Percentiles rank a stretch among this genome's conserved stretches.
Conservation (phyloP, 108 stramenopile species). For the Nannochloropsis oceanica region DNA sequence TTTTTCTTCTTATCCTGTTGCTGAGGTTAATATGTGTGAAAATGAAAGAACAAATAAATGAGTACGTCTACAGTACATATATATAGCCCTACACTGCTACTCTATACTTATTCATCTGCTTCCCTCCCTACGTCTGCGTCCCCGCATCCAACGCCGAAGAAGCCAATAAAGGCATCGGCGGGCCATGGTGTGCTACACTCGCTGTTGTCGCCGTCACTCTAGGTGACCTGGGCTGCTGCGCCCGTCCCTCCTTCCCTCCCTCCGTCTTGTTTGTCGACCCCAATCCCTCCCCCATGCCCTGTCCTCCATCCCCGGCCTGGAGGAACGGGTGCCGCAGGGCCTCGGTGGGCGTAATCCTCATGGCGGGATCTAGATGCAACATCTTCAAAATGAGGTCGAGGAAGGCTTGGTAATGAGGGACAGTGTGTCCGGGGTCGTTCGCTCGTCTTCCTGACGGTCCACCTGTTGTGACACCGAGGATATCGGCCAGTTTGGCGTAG, state of each 20-base stretch:
- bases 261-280: not conserved
- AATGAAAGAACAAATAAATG: no score
- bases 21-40: no score
- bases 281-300: no score
- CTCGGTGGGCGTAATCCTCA: constrained; percentile 61
- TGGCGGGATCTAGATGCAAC: constrained; percentile 41
- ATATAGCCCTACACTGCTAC: no score
- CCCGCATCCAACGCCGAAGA: not conserved
- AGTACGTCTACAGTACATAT: no score
- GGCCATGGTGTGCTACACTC: not conserved
- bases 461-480: constrained; percentile 31
- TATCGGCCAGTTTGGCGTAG: constrained; percentile 46
- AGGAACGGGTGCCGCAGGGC: constrained; percentile 62
- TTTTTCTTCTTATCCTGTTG: no score
- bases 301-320: not conserved
- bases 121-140: not conserved
- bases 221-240: not conserved
- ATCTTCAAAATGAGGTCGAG: constrained; percentile 75
- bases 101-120: not conserved
- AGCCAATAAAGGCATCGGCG: not conserved
- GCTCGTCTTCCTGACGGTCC: constrained; percentile 34
- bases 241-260: not conserved
- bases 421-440: constrained; percentile 56
- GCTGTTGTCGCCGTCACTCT: not conserved
- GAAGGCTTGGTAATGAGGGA: constrained; percentile 65